These are phyloP conservation scores for Hymenoscyphus repandus DNA, from an alignment of 2,329 filamentous ascomycete species.

Conservation along the genomic window DNA sequence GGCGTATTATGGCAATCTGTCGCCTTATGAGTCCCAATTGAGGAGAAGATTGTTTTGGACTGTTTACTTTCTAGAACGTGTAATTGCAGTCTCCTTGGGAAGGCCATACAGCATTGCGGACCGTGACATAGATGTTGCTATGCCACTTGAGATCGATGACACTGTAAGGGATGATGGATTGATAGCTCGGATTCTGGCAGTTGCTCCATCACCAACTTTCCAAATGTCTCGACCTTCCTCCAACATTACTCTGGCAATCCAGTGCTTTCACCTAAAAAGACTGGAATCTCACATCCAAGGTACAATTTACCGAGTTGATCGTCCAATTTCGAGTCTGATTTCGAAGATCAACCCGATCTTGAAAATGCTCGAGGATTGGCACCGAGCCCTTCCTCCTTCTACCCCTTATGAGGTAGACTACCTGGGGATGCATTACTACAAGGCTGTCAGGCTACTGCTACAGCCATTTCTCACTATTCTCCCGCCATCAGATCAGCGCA, in stretches of 20 bases:
- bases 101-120: constrained; percentile 46
- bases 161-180: constrained; percentile 33
- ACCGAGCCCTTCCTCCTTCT: constrained; percentile 31
- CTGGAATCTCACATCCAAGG: constrained; percentile 46
- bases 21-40: constrained; percentile 39
- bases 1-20: constrained; percentile 38
- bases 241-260: constrained; percentile 38
- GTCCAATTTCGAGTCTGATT: constrained; percentile 38
- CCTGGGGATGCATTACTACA: constrained; percentile 44
- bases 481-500: constrained; percentile 40
- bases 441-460: constrained; percentile 43
- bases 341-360: constrained; percentile 43
- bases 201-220: constrained; percentile 29
- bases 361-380: constrained; percentile 43
- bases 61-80: constrained; percentile 44
- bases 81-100: constrained; percentile 45
- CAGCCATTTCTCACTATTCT: constrained; percentile 46
- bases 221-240: constrained; percentile 29
- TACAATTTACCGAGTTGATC: constrained; percentile 46
- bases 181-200: constrained; percentile 25
- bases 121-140: constrained; percentile 44
- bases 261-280: constrained; percentile 41
- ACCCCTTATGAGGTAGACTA: constrained; percentile 38
- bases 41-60: constrained; percentile 47
- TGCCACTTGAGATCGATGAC: constrained; percentile 41